Conservation (phyloP, 1,284 basidiomycete species). For the Cutaneotrichosporon sp. region DNA sequence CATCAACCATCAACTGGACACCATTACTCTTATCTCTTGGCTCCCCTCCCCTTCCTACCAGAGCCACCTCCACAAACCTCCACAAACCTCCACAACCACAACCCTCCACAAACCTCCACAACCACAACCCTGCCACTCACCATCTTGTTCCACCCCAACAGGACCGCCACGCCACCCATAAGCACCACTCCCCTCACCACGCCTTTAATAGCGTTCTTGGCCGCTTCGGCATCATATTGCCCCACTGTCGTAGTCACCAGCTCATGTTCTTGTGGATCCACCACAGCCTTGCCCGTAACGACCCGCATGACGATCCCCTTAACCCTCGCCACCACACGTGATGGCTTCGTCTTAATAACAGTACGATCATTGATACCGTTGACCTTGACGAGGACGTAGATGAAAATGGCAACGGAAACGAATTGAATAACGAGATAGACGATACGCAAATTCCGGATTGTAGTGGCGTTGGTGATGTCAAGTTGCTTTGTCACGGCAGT, state of each 20-base stretch:
- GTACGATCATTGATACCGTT: background rate
- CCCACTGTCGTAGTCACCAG: background rate
- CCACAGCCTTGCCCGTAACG: background rate
- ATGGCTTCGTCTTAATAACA: slow-evolving; percentile 2
- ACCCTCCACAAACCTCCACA: background rate
- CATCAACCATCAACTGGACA: background rate
- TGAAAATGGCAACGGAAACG: background rate
- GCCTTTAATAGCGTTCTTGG: background rate
- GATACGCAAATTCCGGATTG: background rate
- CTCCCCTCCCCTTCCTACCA: background rate
- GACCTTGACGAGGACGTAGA: slow-evolving; percentile 5
- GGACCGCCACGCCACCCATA: background rate
- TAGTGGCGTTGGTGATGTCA: background rate
- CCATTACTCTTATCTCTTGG: background rate
- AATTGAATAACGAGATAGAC: background rate
- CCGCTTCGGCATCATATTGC: background rate
- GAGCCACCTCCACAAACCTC: background rate
- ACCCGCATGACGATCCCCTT: slow-evolving; percentile 2
- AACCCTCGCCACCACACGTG: background rate
- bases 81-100: background rate
- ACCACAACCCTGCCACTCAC: slow-evolving; percentile 1
- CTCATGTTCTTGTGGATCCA: background rate
- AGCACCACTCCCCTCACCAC: background rate
- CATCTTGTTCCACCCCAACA: slow-evolving; percentile 11
- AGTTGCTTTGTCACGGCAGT: slow-evolving; percentile 5